Conservation (phyloP, 2,329 filamentous ascomycete genomes). For the Arthrobotrys musiformis region DNA sequence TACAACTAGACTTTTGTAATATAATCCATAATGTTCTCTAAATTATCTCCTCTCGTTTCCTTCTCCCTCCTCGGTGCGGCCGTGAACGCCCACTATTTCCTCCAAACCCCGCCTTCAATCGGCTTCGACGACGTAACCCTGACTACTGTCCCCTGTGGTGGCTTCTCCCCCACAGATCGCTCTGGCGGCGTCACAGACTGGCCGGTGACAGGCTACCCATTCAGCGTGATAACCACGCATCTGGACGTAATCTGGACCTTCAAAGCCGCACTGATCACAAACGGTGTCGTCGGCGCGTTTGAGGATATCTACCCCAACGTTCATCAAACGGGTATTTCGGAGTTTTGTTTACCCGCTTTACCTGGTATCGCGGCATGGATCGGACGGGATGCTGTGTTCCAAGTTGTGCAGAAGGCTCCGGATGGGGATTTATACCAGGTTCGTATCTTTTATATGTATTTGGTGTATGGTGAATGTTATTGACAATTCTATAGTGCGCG, state of each 20-base stretch:
- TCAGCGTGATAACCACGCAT: slow-evolving; percentile 17
- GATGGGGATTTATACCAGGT: slow-evolving; percentile 13
- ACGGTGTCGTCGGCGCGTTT: not conserved
- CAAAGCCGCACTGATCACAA: not conserved
- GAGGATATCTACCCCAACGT: slow-evolving; percentile 23
- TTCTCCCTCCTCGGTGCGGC: not conserved
- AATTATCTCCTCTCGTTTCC: not conserved
- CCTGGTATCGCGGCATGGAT: not conserved
- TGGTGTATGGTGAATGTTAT: no score
- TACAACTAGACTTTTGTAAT: not conserved
- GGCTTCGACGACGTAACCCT: slow-evolving; percentile 18
- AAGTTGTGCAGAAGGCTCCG: slow-evolving; percentile 7
- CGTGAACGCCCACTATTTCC: slow-evolving; percentile 5
- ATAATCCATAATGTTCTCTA: slow-evolving; percentile 6
- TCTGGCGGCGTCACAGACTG: slow-evolving; percentile 14
- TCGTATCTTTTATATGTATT: not conserved
- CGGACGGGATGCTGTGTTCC: slow-evolving; percentile 9
- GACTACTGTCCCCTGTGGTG: slow-evolving; percentile 4
- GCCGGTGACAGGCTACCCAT: slow-evolving; percentile 7
- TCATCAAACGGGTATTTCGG: slow-evolving; percentile 15
- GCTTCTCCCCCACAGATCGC: slow-evolving; percentile 9
- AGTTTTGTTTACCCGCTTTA: slow-evolving; percentile 11
- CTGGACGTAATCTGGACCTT: slow-evolving; percentile 24
- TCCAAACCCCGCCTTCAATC: slow-evolving; percentile 9
- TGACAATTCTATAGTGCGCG: not conserved